Conservation (phyloP, 768 basidiomycete genomes). For the Mycena floridula region DNA sequence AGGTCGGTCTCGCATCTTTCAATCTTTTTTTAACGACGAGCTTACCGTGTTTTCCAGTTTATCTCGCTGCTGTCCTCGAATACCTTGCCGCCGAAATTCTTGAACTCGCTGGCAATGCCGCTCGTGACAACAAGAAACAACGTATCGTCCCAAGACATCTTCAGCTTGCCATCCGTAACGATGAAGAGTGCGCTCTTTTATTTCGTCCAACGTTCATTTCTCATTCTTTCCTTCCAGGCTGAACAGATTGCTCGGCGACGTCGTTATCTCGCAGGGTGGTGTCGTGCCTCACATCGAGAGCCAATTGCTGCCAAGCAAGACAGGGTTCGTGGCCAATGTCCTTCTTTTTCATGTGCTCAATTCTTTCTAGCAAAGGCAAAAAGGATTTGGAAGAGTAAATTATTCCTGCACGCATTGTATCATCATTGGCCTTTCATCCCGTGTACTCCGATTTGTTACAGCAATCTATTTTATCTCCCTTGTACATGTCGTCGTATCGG, state of each 20-base stretch:
- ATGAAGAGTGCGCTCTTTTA: slow-evolving; percentile 52
- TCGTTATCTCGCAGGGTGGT: slow-evolving; percentile 90
- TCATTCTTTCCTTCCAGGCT: slow-evolving; percentile 32
- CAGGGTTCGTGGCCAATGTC: slow-evolving; percentile 25
- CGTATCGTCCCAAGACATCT: slow-evolving; percentile 77
- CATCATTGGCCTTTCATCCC: background rate
- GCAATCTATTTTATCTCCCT: too few species aligned
- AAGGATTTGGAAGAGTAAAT: background rate
- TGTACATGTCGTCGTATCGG: background rate
- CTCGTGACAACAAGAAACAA: slow-evolving; percentile 67
- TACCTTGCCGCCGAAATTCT: slow-evolving; percentile 92
- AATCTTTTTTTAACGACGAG: slow-evolving; percentile 1
- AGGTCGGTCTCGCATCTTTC: slow-evolving; percentile 31
- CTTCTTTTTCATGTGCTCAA: background rate
- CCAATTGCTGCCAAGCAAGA: background rate
- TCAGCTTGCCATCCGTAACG: slow-evolving; percentile 72
- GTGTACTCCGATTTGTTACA: background rate
- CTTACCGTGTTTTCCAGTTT: slow-evolving; percentile 63
- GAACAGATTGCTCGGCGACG: slow-evolving; percentile 77
- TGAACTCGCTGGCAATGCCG: slow-evolving; percentile 70
- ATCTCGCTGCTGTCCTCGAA: slow-evolving; percentile 87
- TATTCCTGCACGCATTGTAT: too few species aligned
- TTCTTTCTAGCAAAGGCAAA: background rate
- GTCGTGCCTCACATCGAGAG: slow-evolving; percentile 68
- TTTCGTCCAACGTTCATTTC: background rate